Evolutionary conservation across 768 basidiomycete species (phyloP).

Genomic region (Tricholoma saponaceum): DNA sequence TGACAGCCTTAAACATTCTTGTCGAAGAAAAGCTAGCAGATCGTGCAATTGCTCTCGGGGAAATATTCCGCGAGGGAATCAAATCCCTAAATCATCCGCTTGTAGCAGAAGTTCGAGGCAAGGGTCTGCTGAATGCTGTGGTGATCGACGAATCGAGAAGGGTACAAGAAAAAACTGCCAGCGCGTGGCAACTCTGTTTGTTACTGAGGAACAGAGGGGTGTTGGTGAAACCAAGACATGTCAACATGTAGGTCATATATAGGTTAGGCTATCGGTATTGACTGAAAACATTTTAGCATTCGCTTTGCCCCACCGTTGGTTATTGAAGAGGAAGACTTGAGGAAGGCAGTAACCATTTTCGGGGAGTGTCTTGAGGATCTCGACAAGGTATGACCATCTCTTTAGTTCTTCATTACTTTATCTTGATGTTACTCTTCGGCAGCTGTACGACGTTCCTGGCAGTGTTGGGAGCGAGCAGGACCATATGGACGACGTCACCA

Average conservation of each 20-base stretch:
- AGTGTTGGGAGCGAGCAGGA: slow-evolving; percentile 58
- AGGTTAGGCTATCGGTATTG: no score
- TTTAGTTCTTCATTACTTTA: neutral
- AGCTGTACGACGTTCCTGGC: slow-evolving; percentile 56
- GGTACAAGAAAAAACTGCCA: slow-evolving; percentile 68
- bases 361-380: slow-evolving; percentile 75
- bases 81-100: slow-evolving; percentile 62
- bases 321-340: slow-evolving; percentile 83
- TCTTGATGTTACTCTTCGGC: slow-evolving; percentile 3
- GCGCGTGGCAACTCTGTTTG: slow-evolving; percentile 95
- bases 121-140: slow-evolving; percentile 88
- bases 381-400: slow-evolving; percentile 51
- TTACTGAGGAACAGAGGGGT: slow-evolving; percentile 88
- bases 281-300: slow-evolving; percentile 48
- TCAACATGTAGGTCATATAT: slow-evolving; percentile 81
- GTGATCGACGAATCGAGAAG: slow-evolving; percentile 87
- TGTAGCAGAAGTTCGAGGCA: slow-evolving; percentile 76
- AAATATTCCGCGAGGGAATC: slow-evolving; percentile 69
- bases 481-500: slow-evolving; percentile 32
- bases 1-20: slow-evolving; percentile 87
- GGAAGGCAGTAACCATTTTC: slow-evolving; percentile 71
- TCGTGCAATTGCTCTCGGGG: slow-evolving; percentile 77
- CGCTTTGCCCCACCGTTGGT: slow-evolving; percentile 96
- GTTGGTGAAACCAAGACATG: slow-evolving; percentile 94
- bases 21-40: slow-evolving; percentile 79